Conservation (phyloP, 2,329 filamentous ascomycete genomes). For the Davidsoniella virescens region DNA sequence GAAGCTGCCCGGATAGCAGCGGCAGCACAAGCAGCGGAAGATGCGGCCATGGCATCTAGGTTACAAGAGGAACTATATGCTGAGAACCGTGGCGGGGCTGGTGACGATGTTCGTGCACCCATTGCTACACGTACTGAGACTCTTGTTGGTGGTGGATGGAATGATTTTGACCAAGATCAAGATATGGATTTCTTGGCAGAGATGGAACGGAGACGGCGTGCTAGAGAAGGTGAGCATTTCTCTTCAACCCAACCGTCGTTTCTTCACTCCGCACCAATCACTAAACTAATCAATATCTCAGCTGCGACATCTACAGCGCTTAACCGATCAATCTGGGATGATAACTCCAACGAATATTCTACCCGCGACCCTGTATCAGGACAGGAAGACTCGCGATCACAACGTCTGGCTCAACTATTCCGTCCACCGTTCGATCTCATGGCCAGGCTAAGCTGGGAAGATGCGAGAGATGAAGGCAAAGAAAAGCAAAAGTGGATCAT, state of each 20-base stretch:
- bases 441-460: slow-evolving; percentile 61
- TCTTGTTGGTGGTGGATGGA: slow-evolving; percentile 49
- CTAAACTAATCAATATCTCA: neutral
- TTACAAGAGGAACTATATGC: slow-evolving; percentile 85
- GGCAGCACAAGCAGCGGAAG: slow-evolving; percentile 57
- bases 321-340: slow-evolving; percentile 25
- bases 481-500: slow-evolving; percentile 85
- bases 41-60: slow-evolving; percentile 80
- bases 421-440: slow-evolving; percentile 87
- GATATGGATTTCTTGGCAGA: slow-evolving; percentile 6
- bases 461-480: slow-evolving; percentile 71
- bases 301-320: slow-evolving; percentile 21
- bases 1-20: slow-evolving; percentile 26
- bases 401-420: slow-evolving; percentile 77
- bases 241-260: neutral
- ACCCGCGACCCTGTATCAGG: slow-evolving; percentile 11
- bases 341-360: slow-evolving; percentile 12
- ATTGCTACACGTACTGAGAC: slow-evolving; percentile 87
- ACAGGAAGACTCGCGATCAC: slow-evolving; percentile 41
- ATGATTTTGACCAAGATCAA: slow-evolving; percentile 1
- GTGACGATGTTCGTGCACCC: slow-evolving; percentile 65
- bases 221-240: slow-evolving; percentile 4
- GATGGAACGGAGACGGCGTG: slow-evolving; percentile 8
- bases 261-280: neutral
- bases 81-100: slow-evolving; percentile 26